Conservation (phyloP, 2,329 filamentous ascomycete species). For the Claviceps sp. region DNA sequence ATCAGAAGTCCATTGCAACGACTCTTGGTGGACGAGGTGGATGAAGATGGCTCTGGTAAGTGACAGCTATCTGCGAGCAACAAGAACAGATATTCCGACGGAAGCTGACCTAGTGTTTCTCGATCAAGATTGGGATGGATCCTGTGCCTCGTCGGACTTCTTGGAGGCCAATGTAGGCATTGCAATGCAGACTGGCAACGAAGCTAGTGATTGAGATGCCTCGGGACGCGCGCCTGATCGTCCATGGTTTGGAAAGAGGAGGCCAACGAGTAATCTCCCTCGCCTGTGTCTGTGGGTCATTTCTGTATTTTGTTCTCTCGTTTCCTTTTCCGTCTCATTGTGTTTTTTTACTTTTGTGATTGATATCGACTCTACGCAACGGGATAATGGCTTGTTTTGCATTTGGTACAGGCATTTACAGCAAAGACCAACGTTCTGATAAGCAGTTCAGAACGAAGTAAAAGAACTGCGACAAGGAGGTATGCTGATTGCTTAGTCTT, state of each 20-base stretch:
- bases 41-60: slow-evolving; percentile 45
- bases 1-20: slow-evolving; percentile 35
- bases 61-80: neutral
- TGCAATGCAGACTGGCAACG: slow-evolving; percentile 26
- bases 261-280: neutral
- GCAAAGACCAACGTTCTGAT: neutral
- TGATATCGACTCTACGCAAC: too few species aligned
- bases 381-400: neutral
- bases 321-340: neutral
- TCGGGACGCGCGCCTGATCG: slow-evolving; percentile 4
- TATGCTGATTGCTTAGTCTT: neutral
- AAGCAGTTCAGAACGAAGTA: neutral
- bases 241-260: neutral
- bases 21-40: slow-evolving; percentile 43
- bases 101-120: slow-evolving; percentile 8
- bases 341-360: neutral
- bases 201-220: slow-evolving; percentile 22
- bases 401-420: neutral
- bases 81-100: neutral
- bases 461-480: neutral
- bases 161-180: slow-evolving; percentile 36
- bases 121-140: slow-evolving; percentile 39
- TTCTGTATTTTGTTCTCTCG: neutral
- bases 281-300: neutral
- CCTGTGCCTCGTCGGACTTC: slow-evolving; percentile 39